Percentiles rank a stretch among this genome's conserved stretches.
phyloP scores from a whole-genome alignment of 495 filamentous ascomycete genomes.

The Penicillium bialowiezense region DNA sequence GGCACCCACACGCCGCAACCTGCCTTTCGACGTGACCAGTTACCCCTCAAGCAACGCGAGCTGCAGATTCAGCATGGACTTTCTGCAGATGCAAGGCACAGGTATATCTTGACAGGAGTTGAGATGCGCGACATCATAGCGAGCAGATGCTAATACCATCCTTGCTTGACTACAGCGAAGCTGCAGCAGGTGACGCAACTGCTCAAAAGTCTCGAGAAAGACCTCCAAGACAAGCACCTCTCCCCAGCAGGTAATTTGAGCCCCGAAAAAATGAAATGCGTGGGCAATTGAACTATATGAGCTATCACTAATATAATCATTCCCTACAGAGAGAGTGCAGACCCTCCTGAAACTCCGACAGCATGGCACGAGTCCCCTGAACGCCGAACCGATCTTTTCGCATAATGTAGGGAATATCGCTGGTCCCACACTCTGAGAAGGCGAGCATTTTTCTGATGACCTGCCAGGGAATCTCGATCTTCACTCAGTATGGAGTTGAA shows the following conservation, averaged over 20 bases:
- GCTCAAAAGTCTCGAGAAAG: conserved; percentile 54
- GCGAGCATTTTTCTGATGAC: conserved; percentile 16
- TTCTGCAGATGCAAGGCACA: conserved; percentile 26
- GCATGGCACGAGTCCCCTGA: conserved; percentile 65
- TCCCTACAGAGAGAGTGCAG: conserved; percentile 54
- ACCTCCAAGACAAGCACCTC: conserved; percentile 54
- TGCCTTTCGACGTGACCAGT: neutral
- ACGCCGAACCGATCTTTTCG: conserved; percentile 77
- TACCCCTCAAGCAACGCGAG: neutral
- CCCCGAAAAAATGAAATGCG: no score
- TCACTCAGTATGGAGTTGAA: conserved; percentile 70
- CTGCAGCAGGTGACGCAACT: conserved; percentile 59
- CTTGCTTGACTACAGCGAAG: conserved; percentile 53
- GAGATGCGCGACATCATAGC: neutral
- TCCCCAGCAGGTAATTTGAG: conserved; percentile 52
- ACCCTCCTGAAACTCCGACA: conserved; percentile 75
- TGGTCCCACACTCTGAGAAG: neutral
- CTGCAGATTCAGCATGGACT: conserved; percentile 23
- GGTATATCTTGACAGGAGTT: conserved; percentile 18
- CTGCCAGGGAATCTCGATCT: conserved; percentile 67
- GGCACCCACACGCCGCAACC: conserved; percentile 15
- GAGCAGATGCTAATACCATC: conserved; percentile 5
- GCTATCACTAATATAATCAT: neutral
- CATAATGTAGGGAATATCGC: neutral
- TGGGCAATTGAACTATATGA: conserved; percentile 5